These are phyloP conservation scores for Verticillium nubilum DNA, from an alignment of 2,329 filamentous ascomycete genomes.

Conservation along the genomic window DNA sequence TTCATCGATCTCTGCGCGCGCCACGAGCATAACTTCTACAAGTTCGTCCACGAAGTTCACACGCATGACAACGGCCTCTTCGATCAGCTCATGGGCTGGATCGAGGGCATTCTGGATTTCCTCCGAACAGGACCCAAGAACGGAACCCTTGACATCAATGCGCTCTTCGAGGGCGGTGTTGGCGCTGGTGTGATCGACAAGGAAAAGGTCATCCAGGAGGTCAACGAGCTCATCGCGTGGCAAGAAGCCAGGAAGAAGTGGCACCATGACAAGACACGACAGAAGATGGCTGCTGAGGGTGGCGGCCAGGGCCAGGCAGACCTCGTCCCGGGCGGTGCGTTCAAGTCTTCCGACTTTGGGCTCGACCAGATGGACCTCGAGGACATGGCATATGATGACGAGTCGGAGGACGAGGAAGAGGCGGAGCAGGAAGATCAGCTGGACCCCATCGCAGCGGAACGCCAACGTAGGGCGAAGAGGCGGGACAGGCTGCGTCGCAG, in stretches of 20 bases:
- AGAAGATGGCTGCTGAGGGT: slow-evolving; percentile 95
- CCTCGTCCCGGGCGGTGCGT: slow-evolving; percentile 49
- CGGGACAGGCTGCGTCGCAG: slow-evolving; percentile 75
- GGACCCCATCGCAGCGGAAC: slow-evolving; percentile 84
- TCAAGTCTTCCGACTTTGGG: slow-evolving; percentile 83
- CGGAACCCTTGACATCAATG: slow-evolving; percentile 90
- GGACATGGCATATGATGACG: slow-evolving; percentile 76
- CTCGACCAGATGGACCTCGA: slow-evolving; percentile 80
- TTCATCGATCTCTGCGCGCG: slow-evolving; percentile 96
- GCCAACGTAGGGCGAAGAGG: slow-evolving; percentile 67
- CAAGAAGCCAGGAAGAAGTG: slow-evolving; percentile 95
- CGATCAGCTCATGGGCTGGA: slow-evolving; percentile 93
- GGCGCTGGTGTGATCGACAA: slow-evolving; percentile 64
- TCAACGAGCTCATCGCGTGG: slow-evolving; percentile 84
- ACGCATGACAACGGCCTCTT: slow-evolving; percentile 95
- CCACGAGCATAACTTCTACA: slow-evolving; percentile 97
- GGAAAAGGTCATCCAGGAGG: slow-evolving; percentile 68
- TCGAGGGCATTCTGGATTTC: slow-evolving; percentile 92
- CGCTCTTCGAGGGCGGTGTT: slow-evolving; percentile 76
- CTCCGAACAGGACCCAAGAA: slow-evolving; percentile 79
- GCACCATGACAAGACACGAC: slow-evolving; percentile 95
- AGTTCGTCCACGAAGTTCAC: slow-evolving; percentile 97
- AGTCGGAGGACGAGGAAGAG: slow-evolving; percentile 57
- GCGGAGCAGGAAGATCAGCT: slow-evolving; percentile 71
- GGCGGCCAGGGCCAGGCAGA: slow-evolving; percentile 38